Base-by-base conservation (phyloP, 805 yeast species). In the Candida endomychidarum region DNA sequence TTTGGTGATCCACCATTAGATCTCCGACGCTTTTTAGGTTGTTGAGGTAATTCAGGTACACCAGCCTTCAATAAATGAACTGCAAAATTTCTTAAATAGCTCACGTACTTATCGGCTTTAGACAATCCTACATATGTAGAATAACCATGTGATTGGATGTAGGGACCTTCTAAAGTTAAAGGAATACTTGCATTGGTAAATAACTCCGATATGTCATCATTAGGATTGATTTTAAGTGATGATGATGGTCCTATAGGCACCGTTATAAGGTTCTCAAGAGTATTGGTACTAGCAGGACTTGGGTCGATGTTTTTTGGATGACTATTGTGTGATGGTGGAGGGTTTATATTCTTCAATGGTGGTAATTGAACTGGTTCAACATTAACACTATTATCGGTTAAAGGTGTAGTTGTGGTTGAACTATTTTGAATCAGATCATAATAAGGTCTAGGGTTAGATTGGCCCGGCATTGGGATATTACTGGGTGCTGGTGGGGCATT, bases 131-230 rank as follows among this genome's bases (percentile, higher is more conserved):
- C 56, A 34, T 64, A 68, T 1, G 73, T 63, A 15, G 68, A 37
- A 6, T 58, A 54, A 2, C 75, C 75, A 33, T 67, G 72, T 34
- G 58, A 61, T 44, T 67, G 73, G 62, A 71, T 60, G 17, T 45
- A 43, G 2, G 58, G 53, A 8, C 74, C 73, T 38, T 68, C 73
- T 4, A 66, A 54, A 33, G 54, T 49, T 15, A 67, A 43, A 0
- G 72, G 58, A 40, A 34, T 52, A 34, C 67, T 63, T 5, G 74
- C 69, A 39, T 58, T 55, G 15, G 61, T 44, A 33, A 67, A 65
- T 0, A 59, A 41, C 2, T 30, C 43, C n/a, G 54, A 51, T 24
- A 69, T 56, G 4, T 58, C 47, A 46, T 69, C 73, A 26, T 57
- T 45, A 2, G 65, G 61, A 24, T 59, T 53, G 24, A 69, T 53